A percentile compares a stretch with the other conserved stretches of the same genome.
Conservation (phyloP, 2,329 filamentous ascomycete species). For the Mycosphaerelloides madeirae region DNA sequence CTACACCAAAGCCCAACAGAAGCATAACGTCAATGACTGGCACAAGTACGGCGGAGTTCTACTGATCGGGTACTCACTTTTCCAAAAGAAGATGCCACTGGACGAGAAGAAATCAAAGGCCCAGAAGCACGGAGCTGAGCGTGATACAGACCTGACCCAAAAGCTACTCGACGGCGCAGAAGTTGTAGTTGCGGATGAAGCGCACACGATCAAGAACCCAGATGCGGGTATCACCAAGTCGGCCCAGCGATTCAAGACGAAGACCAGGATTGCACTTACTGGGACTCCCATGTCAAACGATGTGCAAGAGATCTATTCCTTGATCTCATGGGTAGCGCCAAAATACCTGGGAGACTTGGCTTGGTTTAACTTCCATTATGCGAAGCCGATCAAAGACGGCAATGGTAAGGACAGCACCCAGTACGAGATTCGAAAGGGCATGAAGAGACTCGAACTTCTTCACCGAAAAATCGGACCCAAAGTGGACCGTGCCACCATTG, state of each 20-base stretch:
- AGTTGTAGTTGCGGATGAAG: conserved; percentile 80
- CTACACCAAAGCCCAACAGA: conserved; percentile 18
- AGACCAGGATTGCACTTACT: conserved; percentile 73
- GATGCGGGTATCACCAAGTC: conserved; percentile 49
- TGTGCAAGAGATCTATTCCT: conserved; percentile 75
- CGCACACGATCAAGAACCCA: conserved; percentile 70
- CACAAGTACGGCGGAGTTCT: conserved; percentile 62
- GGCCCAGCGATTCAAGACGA: conserved; percentile 59
- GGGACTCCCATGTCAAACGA: conserved; percentile 84
- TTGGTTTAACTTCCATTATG: conserved; percentile 69
- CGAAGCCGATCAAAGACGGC: conserved; percentile 67
- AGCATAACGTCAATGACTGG: conserved; percentile 58
- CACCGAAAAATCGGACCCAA: conserved; percentile 71
- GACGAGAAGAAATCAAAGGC: conserved; percentile 13
- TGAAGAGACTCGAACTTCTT: conserved; percentile 65
- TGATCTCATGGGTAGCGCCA: conserved; percentile 82
- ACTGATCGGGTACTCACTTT: conserved; percentile 70
- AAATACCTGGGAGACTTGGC: conserved; percentile 64
- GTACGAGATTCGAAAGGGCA: conserved; percentile 53
- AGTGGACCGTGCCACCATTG: conserved; percentile 69
- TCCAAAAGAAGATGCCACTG: conserved; percentile 44
- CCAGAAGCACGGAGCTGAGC: conserved; percentile 44
- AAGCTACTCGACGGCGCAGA: conserved; percentile 59
- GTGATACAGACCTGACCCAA: conserved; percentile 43
- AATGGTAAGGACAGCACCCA: conserved; percentile 60